phyloP scores from a whole-genome alignment of 2,329 filamentous ascomycete species.

The Ceratocystis cacaofunesta region DNA sequence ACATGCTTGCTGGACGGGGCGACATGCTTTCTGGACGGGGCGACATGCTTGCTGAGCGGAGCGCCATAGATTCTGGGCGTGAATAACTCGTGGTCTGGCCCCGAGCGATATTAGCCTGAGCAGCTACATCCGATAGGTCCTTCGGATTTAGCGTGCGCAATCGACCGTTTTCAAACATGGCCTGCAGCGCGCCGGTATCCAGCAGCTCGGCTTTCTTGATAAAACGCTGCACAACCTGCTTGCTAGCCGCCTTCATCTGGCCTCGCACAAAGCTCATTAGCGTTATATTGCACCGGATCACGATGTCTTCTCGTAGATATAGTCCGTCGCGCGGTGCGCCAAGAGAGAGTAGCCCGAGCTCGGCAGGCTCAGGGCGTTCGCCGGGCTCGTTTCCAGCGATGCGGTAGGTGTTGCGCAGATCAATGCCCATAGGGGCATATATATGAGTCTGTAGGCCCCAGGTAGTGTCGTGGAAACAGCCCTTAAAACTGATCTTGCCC shows the following conservation, averaged over 20 bases:
- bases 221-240: constrained; percentile 52
- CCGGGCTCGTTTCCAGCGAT: constrained; percentile 55
- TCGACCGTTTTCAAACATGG: constrained; percentile 51
- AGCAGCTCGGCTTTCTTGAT: constrained; percentile 58
- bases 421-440: constrained; percentile 51
- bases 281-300: constrained; percentile 54
- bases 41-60: background rate
- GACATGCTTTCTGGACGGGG: background rate
- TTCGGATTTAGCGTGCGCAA: constrained; percentile 44
- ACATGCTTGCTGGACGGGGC: background rate
- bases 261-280: constrained; percentile 51
- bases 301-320: constrained; percentile 55
- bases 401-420: constrained; percentile 53
- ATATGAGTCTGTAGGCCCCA: constrained; percentile 59
- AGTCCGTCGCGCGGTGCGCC: constrained; percentile 49
- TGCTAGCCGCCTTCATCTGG: constrained; percentile 50
- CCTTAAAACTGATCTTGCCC: constrained; percentile 52
- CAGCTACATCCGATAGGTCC: constrained; percentile 29
- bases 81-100: constrained; percentile 1
- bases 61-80: background rate
- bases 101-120: constrained; percentile 6
- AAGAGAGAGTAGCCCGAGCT: constrained; percentile 44
- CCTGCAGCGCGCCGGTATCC: constrained; percentile 48
- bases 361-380: constrained; percentile 45
- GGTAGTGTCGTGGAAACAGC: constrained; percentile 57